phyloP scores from a whole-genome alignment of 176 grass and related monocot species.

The Aegilops speltoides region DNA sequence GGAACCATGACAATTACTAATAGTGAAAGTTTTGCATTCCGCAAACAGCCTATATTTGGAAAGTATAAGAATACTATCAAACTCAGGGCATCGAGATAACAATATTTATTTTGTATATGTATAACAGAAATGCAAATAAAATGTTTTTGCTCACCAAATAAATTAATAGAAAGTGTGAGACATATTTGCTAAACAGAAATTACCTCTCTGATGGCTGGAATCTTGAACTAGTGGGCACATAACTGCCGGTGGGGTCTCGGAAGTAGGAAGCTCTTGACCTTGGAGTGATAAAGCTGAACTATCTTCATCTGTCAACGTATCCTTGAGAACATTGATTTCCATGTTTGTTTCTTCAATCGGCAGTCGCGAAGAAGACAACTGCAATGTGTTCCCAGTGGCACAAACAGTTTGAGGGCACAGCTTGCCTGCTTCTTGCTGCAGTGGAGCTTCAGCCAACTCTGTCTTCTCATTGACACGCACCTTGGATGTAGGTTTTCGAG shows the following conservation, averaged over 20 bases:
- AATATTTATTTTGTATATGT: not conserved
- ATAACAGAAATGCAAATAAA: slow-evolving; percentile 1
- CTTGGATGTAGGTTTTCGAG: not conserved
- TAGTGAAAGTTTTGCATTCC: not conserved
- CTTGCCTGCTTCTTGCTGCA: slow-evolving; percentile 3
- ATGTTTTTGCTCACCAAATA: not conserved
- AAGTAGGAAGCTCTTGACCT: slow-evolving; percentile 11
- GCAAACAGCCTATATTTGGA: not conserved
- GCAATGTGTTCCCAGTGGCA: not conserved
- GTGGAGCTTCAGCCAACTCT: not conserved
- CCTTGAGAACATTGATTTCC: not conserved
- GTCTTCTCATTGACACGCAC: not conserved
- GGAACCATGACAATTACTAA: not conserved
- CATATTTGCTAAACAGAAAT: not conserved
- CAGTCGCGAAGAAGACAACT: not conserved
- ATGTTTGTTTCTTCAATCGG: not conserved
- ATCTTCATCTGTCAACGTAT: not conserved
- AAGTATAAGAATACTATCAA: not conserved
- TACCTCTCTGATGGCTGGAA: slow-evolving; percentile 22
- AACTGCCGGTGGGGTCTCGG: slow-evolving; percentile 13
- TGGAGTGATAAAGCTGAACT: not conserved
- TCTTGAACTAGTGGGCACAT: not conserved
- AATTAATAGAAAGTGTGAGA: not conserved
- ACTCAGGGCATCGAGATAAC: not conserved
- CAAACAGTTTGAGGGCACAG: not conserved